Base-by-base conservation (phyloP, 148 eudicot species). In the Mesembryanthemum crystallinum region DNA sequence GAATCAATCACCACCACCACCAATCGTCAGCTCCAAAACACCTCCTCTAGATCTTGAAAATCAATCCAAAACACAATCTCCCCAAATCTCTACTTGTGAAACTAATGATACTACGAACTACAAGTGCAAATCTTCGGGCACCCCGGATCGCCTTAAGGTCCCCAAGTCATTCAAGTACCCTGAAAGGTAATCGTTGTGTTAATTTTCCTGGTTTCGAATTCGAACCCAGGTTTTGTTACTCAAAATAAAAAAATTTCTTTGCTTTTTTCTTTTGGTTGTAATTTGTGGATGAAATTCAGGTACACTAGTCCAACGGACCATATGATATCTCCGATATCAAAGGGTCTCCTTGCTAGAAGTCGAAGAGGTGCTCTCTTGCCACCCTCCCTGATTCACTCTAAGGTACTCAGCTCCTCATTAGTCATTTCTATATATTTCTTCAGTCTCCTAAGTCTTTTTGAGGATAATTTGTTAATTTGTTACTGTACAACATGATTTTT, bases 91-190 rank as follows among this genome's bases (percentile, higher is more conserved):
- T 24, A 42, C 18, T 29, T 59, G 1, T 35, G 4, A 3, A 2
- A 35, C 39, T 5, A 51, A 61, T 5, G 10, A 1, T 20, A 65
- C 3, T 33, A 39, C 25, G 12, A 28, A 49, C 39, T 62, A 55
- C 37, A 80, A 71, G 43, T 80, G 83, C 63, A 80, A 75, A 57
- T 24, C 63, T 43, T 68, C 82, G 45, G 76, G 74, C 30, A 79
- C 89, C 37, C 87, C 87, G 1, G 82, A 82, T 57, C 83, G 80
- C 13, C 87, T 86, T 20, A 79, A 61, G 75, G 74, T 84, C 61
- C 89, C 85, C 20, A 86, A 77, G 65, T 82, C 89, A 12, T 84
- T 84, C 82, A 86, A 86, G 76, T 82, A 77, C 72, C 83, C 89
- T 2, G 89, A 86, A 72, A 86, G 86, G 88, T 85, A 69, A 39